Evolutionary conservation across 2,329 filamentous ascomycete genomes (phyloP).

Genomic region (Neoarthrinium moseri): DNA sequence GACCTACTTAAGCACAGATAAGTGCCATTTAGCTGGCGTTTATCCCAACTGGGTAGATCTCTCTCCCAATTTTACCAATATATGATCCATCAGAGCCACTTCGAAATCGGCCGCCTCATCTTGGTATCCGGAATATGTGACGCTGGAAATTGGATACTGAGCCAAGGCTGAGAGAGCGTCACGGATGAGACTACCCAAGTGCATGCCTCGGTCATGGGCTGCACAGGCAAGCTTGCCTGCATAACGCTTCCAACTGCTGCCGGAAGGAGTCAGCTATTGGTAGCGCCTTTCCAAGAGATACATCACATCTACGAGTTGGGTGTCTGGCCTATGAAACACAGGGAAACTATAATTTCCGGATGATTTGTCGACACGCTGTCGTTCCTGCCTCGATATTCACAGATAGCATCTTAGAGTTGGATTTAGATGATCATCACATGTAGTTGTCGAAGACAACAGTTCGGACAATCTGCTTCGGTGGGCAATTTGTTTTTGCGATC

Average conservation of each 20-base stretch:
- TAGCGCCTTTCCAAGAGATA: slow-evolving; percentile 4
- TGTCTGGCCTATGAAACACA: no score
- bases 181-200: slow-evolving; percentile 5
- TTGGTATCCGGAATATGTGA: background rate
- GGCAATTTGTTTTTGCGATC: no score
- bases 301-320: background rate
- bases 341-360: no score
- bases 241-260: slow-evolving; percentile 7
- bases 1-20: slow-evolving; percentile 3
- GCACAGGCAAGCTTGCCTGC: slow-evolving; percentile 3
- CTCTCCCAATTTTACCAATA: background rate
- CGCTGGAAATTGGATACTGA: background rate
- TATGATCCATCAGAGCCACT: slow-evolving; percentile 1
- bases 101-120: slow-evolving; percentile 1
- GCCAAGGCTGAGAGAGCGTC: background rate
- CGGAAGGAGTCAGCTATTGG: slow-evolving; percentile 1
- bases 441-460: no score
- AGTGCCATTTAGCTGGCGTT: background rate
- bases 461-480: no score
- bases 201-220: slow-evolving; percentile 4
- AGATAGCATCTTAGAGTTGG: background rate
- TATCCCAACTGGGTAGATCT: background rate
- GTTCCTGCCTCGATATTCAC: slow-evolving; percentile 7
- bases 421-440: no score
- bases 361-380: slow-evolving; percentile 7